Evolutionary conservation across 306 rosid genomes (phyloP).

Genomic region (Lagenaria siceraria): DNA sequence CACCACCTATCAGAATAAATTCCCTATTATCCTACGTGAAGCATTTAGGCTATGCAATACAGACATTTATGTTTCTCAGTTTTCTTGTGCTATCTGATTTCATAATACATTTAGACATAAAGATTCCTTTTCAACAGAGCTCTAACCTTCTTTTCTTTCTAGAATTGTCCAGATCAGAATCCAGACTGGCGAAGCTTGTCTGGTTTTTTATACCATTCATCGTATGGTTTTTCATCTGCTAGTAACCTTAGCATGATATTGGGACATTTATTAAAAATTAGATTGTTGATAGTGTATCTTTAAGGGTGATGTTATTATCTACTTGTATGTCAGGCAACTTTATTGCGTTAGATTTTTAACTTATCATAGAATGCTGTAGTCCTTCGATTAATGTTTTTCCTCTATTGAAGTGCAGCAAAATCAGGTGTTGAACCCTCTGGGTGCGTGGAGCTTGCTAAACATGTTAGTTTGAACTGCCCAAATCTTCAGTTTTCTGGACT

Average conservation of each 20-base stretch:
- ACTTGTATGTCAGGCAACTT: background rate
- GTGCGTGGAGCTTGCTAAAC: constrained; percentile 72
- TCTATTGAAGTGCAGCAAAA: constrained; percentile 45
- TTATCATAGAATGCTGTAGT: background rate
- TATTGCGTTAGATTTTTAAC: background rate
- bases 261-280: background rate
- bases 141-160: background rate
- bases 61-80: background rate
- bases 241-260: background rate
- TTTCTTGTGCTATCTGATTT: background rate
- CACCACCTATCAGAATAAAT: background rate
- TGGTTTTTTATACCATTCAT: background rate
- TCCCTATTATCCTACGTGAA: background rate
- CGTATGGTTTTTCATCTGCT: background rate
- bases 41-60: background rate
- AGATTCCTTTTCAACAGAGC: background rate
- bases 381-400: background rate
- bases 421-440: constrained; percentile 70
- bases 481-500: constrained; percentile 77
- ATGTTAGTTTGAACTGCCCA: constrained; percentile 50
- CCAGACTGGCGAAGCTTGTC: background rate
- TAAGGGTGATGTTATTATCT: background rate
- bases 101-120: background rate
- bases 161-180: background rate
- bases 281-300: background rate